These are phyloP conservation scores for Sclerotinia glacialis DNA, from an alignment of 2,329 filamentous ascomycete species.

Conservation along the genomic window DNA sequence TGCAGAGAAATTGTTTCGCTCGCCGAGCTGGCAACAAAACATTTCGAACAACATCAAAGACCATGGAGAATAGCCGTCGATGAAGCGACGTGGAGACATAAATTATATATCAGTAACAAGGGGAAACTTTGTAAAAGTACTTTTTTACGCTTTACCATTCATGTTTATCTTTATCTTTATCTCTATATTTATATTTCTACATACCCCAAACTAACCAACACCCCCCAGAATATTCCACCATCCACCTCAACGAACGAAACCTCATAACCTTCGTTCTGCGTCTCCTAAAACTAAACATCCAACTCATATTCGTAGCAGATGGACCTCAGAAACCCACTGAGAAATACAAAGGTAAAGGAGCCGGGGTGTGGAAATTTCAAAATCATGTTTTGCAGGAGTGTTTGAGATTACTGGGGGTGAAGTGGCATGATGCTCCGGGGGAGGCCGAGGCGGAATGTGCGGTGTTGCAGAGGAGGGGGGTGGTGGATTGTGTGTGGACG, in stretches of 20 bases:
- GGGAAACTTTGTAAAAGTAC: neutral
- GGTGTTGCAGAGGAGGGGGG: conserved; percentile 69
- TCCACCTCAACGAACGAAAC: conserved; percentile 19
- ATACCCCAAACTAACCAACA: neutral
- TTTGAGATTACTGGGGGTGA: conserved; percentile 77
- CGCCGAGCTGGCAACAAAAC: conserved; percentile 61
- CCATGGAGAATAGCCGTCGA: conserved; percentile 85
- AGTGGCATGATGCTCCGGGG: conserved; percentile 78
- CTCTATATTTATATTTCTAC: too few relatives aligned
- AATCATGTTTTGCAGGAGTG: conserved; percentile 48
- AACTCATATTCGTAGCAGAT: conserved; percentile 84
- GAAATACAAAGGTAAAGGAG: conserved; percentile 4
- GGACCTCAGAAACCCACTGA: conserved; percentile 73
- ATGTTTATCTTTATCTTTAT: too few relatives aligned
- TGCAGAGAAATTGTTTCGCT: conserved; percentile 13
- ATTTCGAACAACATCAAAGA: conserved; percentile 63
- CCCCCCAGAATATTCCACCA: neutral
- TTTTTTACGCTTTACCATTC: neutral
- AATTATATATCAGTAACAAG: conserved; percentile 46
- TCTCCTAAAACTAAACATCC: conserved; percentile 68
- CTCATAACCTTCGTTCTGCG: conserved; percentile 82
- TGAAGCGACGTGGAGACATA: conserved; percentile 79
- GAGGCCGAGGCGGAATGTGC: conserved; percentile 96
- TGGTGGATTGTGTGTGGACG: conserved; percentile 87
- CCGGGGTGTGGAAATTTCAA: conserved; percentile 10